Base-by-base conservation (phyloP, 2,329 filamentous ascomycete species). In the Beauveria sp. region DNA sequence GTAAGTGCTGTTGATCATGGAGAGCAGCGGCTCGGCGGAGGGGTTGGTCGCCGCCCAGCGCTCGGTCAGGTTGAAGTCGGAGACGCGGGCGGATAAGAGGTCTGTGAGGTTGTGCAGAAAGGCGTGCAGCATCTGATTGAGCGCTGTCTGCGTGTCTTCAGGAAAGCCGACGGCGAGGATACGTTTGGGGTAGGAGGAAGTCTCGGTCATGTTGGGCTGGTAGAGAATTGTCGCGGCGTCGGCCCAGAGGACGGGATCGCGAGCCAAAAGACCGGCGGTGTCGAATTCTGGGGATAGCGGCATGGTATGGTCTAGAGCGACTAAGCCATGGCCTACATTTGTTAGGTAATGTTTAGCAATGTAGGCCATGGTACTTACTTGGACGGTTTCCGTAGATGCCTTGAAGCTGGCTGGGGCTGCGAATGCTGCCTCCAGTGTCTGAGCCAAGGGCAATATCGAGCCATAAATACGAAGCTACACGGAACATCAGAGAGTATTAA, bases 361-460 rank as follows among this genome's bases (percentile, higher is more conserved):
- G 1, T 14, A 34, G 3, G 20, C 2, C 5, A 4, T n/a, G 12
- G 5, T 34, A 20, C 60, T 58, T 20, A 37, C 72, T 73, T 0
- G 77, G 76, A 1, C 78, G 69, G 65, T 79, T 78, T 5, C 77
- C 79, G 54, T 76, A 81, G 0, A 77, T 64, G 3, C 79, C 79
- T 40, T 77, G 71, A 1, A 75, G 70, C 5, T 70, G 72, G 5
- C 77, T 75, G 0, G 79, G 79, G 3, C 75, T 72, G 30, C 79
- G 73, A 65, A 81, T 78, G 5, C 73, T 76, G 5, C 76, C 76
- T 3, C 76, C 78, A 2, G 78, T 81, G 61, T 79, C 77, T 26
- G 70, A 75, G 1, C 77, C 77, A 20, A 79, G 67, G 5, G 76
- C 73, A 40, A 77, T 66, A 60, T 80, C 77, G 0, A 80, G 67